phyloP scores from a whole-genome alignment of 1,284 basidiomycete genomes.

The Pyrrhoderma noxium region DNA sequence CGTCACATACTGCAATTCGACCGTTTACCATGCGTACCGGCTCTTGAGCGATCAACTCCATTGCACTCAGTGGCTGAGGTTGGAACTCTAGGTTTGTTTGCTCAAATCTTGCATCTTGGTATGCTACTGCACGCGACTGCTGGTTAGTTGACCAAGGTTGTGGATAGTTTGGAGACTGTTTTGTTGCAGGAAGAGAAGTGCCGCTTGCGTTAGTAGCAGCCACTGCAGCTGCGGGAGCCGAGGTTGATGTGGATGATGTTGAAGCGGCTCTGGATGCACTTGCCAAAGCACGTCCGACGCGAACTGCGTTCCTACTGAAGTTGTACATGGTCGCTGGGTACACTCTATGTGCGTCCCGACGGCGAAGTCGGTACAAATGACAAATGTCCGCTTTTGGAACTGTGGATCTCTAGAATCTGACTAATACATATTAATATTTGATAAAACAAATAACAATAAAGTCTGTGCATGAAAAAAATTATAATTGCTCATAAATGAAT shows the following conservation, averaged over 20 bases:
- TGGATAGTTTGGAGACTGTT: constrained; percentile 36
- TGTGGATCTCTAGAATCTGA: constrained; percentile 16
- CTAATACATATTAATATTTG: constrained; percentile 7
- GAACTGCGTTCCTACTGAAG: constrained; percentile 12
- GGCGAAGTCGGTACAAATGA: not conserved
- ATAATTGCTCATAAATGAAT: no score
- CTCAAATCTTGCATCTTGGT: constrained; percentile 77
- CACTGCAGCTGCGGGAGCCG: constrained; percentile 3
- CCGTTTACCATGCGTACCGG: constrained; percentile 77
- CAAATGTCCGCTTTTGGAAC: not conserved
- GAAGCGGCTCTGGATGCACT: not conserved
- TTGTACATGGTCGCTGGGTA: constrained; percentile 14
- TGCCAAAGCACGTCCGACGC: constrained; percentile 5
- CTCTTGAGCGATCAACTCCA: constrained; percentile 83
- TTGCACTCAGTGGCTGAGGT: constrained; percentile 85
- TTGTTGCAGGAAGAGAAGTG: constrained; percentile 21
- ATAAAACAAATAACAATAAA: constrained; percentile 1
- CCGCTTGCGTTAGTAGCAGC: constrained; percentile 21
- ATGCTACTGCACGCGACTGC: constrained; percentile 27
- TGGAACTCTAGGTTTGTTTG: constrained; percentile 84
- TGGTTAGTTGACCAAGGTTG: constrained; percentile 35
- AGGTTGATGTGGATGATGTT: not conserved
- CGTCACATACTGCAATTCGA: constrained; percentile 87
- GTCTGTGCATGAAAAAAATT: no score
- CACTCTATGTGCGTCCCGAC: not conserved